Percentiles rank a stretch among this genome's conserved stretches.
These are phyloP conservation scores for Saturnispora ahearnii DNA, from an alignment of 805 yeast species.

Conservation along the genomic window DNA sequence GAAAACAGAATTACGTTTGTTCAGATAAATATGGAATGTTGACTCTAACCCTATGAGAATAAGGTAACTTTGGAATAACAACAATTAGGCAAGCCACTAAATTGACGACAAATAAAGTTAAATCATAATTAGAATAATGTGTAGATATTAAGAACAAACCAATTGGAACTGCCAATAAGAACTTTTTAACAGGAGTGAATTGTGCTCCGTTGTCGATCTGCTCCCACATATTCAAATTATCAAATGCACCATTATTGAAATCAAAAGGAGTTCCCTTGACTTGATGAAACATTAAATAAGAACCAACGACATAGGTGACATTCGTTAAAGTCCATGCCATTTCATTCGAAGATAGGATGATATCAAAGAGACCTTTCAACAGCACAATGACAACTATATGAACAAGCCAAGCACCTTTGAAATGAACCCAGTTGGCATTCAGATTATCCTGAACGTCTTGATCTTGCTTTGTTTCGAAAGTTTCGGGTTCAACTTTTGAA, in stretches of 20 bases:
- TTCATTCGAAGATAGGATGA: conserved; percentile 72
- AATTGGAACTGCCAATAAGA: conserved; percentile 87
- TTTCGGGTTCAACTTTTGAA: conserved; percentile 89
- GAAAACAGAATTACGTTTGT: background rate
- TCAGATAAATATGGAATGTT: conserved; percentile 31
- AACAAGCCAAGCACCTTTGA: conserved; percentile 92
- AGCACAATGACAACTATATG: conserved; percentile 76
- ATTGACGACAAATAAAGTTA: conserved; percentile 70
- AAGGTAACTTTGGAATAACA: conserved; percentile 86
- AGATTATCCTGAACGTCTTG: conserved; percentile 82
- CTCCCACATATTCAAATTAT: conserved; percentile 97
- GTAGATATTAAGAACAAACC: conserved; percentile 77
- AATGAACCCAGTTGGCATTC: conserved; percentile 94
- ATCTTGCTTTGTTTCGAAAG: conserved; percentile 84
- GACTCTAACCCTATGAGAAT: conserved; percentile 69
- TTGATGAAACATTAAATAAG: conserved; percentile 92
- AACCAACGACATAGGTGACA: conserved; percentile 80
- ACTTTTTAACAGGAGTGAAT: conserved; percentile 93
- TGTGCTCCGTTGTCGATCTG: conserved; percentile 86
- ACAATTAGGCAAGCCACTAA: conserved; percentile 75
- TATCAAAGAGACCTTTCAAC: conserved; percentile 65
- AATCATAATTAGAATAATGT: conserved; percentile 81
- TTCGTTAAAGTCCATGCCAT: conserved; percentile 86
- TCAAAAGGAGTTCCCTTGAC: conserved; percentile 97
- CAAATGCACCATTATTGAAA: conserved; percentile 93